Conservation (phyloP, 2,329 filamentous ascomycete species). For the Colletotrichum sp. region DNA sequence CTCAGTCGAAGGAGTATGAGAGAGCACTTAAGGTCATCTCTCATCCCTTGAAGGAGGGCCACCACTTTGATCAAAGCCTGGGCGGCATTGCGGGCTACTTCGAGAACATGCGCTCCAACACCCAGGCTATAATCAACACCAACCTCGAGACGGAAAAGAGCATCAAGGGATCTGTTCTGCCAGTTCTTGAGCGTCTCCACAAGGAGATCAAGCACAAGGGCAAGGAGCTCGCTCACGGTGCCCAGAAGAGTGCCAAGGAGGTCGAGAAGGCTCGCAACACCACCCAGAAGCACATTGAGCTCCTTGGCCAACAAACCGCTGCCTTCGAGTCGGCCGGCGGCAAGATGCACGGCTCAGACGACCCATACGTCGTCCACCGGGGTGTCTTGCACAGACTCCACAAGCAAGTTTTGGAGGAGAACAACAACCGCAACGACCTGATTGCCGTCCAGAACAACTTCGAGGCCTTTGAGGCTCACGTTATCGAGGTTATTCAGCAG, state of each 20-base stretch:
- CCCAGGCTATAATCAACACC: conserved; percentile 86
- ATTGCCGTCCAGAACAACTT: conserved; percentile 93
- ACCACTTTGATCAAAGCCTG: conserved; percentile 92
- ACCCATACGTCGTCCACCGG: conserved; percentile 87
- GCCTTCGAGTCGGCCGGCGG: conserved; percentile 78
- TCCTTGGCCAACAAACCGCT: conserved; percentile 86
- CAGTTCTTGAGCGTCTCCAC: conserved; percentile 88
- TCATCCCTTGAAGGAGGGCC: conserved; percentile 83
- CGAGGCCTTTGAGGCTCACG: conserved; percentile 82
- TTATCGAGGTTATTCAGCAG: conserved; percentile 82
- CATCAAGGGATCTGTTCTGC: conserved; percentile 84
- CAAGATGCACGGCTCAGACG: conserved; percentile 73
- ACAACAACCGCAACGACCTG: conserved; percentile 92
- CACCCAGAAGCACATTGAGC: conserved; percentile 96
- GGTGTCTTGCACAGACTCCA: conserved; percentile 83
- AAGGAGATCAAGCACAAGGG: conserved; percentile 96
- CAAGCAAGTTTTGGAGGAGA: conserved; percentile 93
- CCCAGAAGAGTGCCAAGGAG: conserved; percentile 83
- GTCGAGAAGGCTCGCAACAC: conserved; percentile 86
- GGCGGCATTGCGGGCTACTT: conserved; percentile 90
- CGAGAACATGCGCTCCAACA: conserved; percentile 92
- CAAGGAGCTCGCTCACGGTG: conserved; percentile 85
- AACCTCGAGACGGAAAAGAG: conserved; percentile 92
- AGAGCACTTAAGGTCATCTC: conserved; percentile 91
- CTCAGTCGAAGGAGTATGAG: conserved; percentile 93